Evolutionary conservation across 2,329 filamentous ascomycete genomes (phyloP), one percentile per base, ranked within the genome.

Genomic region (Cladosporium velox): DNA sequence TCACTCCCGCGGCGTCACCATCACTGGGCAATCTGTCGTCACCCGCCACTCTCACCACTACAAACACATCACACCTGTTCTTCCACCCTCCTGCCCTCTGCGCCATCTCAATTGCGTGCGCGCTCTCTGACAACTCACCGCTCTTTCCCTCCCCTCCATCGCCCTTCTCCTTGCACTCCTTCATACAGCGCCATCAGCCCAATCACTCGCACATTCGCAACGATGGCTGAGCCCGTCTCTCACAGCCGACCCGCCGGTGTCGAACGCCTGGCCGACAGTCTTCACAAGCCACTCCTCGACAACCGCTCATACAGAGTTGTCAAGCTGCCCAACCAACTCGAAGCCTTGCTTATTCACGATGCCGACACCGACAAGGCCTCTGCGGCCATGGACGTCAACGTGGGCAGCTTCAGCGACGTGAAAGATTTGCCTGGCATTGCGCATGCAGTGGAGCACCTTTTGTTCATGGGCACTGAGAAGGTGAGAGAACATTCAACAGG

Each of bases 381-480:
- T 74, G 95, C 94, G 11, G 91, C 94, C 60, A 88, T 98, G 75
- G 95, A 98, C 77, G 93, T 98, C 76, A 93, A 96, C 78, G 94
- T 97, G 41, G 95, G 95, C 68, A 96, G 92, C 79, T 97, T 97
- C 81, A 96, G 91, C 76, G 95, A 99, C 75, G 88, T 91, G 70
- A 87, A 90, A 70, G 91, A 93, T 72, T 93, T 98, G 87, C 93
- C 92, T 15, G 93, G 95, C 67, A 93, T 96, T 87, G 94, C 94
- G 62, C 95, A 98, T 81, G 93, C 93, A 7, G 92, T 98, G 64
- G 94, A 98, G 83, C 94, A 97, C 85, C 82, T 97, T 70, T 83
- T 99, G 28, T 99, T 99, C 82, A 98, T 99, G 95, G 95, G 95
- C 59, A 99, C 95, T 8, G 90, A 97, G 79, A 99, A 98, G 84